Percentiles rank a stretch among this genome's conserved stretches.
phyloP scores from a whole-genome alignment of 2,329 filamentous ascomycete genomes.

The Ophiostoma piceae region DNA sequence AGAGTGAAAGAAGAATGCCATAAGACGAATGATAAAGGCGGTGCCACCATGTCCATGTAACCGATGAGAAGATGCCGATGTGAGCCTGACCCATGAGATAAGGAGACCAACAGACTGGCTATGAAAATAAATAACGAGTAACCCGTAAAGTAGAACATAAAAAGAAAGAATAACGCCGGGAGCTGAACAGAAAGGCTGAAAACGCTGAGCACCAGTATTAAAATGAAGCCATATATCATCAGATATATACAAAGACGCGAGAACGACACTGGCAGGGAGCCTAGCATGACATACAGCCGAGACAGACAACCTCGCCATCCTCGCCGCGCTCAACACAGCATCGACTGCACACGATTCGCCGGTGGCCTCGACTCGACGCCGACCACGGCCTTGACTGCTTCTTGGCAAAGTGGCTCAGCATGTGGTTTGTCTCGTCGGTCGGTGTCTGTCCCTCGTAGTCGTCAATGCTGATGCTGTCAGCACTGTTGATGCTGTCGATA shows the following conservation, averaged over 20 bases:
- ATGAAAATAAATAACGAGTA: not conserved
- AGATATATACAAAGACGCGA: not conserved
- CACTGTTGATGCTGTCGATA: conserved; percentile 27
- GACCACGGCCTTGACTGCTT: conserved; percentile 32
- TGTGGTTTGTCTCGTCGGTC: not conserved
- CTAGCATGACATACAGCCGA: conserved; percentile 50
- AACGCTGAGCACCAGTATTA: not conserved
- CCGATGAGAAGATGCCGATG: not conserved
- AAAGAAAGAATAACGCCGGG: not conserved
- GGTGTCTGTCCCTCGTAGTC: not conserved
- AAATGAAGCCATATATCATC: not conserved
- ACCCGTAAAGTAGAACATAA: not conserved
- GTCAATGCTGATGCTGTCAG: not conserved
- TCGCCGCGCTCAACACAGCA: conserved; percentile 62
- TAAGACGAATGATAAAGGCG: not conserved
- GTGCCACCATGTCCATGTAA: not conserved
- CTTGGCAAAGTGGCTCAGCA: not conserved
- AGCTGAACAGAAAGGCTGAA: too few species aligned
- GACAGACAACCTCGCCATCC: conserved; percentile 61
- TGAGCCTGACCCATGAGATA: not conserved
- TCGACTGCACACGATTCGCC: conserved; percentile 56
- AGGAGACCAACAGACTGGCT: not conserved
- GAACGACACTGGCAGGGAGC: conserved; percentile 16
- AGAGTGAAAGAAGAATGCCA: not conserved
- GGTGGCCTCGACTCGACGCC: conserved; percentile 40